Evolutionary conservation across 495 filamentous ascomycete species (phyloP).

Genomic region (Glarea lozoyensis): DNA sequence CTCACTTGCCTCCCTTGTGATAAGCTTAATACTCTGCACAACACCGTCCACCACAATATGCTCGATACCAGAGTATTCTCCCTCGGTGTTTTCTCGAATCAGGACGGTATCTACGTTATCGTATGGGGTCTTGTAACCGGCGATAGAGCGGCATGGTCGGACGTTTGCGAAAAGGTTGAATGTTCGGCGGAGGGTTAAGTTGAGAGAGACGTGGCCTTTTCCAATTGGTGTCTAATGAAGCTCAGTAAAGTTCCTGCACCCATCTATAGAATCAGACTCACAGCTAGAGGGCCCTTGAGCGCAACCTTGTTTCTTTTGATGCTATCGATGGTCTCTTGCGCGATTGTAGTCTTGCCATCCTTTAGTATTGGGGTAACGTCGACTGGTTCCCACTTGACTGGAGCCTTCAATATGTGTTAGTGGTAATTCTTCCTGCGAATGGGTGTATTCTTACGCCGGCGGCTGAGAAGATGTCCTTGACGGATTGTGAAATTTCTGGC

Average conservation of each 20-base stretch:
- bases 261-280: constrained; percentile 35
- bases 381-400: constrained; percentile 93
- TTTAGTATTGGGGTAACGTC: constrained; percentile 90
- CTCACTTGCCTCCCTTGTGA: constrained; percentile 88
- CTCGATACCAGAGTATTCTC: constrained; percentile 99
- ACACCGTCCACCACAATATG: constrained; percentile 97
- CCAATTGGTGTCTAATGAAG: constrained; percentile 77
- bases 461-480: constrained; percentile 95
- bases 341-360: constrained; percentile 87
- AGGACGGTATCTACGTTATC: constrained; percentile 95
- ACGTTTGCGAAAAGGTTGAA: constrained; percentile 99
- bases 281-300: constrained; percentile 92
- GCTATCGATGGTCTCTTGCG: constrained; percentile 81
- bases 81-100: constrained; percentile 99
- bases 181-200: constrained; percentile 93
- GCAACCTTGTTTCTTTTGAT: constrained; percentile 90
- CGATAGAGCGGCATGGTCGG: constrained; percentile 91
- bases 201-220: constrained; percentile 98
- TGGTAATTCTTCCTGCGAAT: constrained; percentile 5
- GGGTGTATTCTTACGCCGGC: constrained; percentile 59
- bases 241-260: not conserved
- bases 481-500: constrained; percentile 91
- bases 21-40: constrained; percentile 98
- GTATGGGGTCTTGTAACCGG: constrained; percentile 97
- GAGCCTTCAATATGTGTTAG: constrained; percentile 48